These are phyloP conservation scores for Vanderwaltozyma polyspora DNA, from an alignment of 805 yeast genomes.

Conservation along the genomic window DNA sequence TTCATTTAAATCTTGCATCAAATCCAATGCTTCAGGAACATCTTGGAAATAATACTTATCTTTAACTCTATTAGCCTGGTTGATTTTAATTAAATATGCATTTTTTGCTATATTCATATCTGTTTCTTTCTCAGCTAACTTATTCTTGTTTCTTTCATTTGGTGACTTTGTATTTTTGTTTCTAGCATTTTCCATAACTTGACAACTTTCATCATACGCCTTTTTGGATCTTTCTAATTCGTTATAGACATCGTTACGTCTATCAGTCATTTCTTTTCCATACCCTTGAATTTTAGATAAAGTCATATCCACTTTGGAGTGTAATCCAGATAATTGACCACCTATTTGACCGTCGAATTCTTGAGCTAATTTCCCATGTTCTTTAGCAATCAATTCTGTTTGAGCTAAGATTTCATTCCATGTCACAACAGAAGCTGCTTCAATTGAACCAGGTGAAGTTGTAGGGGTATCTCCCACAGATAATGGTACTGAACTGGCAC, in stretches of 20 bases:
- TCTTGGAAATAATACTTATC: conserved; percentile 91
- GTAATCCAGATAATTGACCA: conserved; percentile 47
- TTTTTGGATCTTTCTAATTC: conserved; percentile 39
- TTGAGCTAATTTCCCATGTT: conserved; percentile 44
- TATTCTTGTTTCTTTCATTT: conserved; percentile 37
- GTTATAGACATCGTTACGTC: conserved; percentile 26
- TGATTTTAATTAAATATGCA: conserved; percentile 66
- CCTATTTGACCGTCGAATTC: conserved; percentile 52
- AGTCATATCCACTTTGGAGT: conserved; percentile 41
- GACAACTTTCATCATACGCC: conserved; percentile 72
- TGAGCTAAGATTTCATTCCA: conserved; percentile 84
- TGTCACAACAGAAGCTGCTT: conserved; percentile 72
- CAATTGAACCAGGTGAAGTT: conserved; percentile 90
- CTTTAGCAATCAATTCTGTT: conserved; percentile 69
- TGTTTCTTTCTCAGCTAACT: conserved; percentile 47
- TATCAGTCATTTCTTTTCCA: conserved; percentile 43
- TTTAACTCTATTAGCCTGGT: conserved; percentile 78
- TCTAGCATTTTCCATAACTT: conserved; percentile 68
- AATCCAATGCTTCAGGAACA: conserved; percentile 79
- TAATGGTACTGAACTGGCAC: conserved; percentile 50
- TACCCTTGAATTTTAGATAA: conserved; percentile 46
- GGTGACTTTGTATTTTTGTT: conserved; percentile 56
- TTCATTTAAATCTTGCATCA: conserved; percentile 75
- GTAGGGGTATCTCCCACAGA: conserved; percentile 88
- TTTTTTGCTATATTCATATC: conserved; percentile 89